Evolutionary conservation across 2,329 filamentous ascomycete species (phyloP), one percentile per base, ranked within the genome.

Genomic region (Chrysoporthe cubensis): DNA sequence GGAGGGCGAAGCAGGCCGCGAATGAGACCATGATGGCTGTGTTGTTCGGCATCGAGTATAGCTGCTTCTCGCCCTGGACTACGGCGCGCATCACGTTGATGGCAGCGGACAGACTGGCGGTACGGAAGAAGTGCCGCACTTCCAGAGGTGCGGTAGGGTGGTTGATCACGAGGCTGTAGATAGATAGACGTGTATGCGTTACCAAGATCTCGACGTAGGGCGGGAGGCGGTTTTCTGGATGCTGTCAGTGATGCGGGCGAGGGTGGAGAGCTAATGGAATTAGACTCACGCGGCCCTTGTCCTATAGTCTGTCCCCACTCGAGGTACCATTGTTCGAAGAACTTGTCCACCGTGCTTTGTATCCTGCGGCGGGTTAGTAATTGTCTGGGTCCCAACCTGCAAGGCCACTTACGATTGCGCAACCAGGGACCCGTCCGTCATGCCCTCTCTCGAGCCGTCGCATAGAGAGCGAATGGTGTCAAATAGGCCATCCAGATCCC

Each of bases 11-110:
- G 72, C 88, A 91, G 4, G 89, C 89, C 0, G 90, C 90, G 71
- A 92, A 92, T 1, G 90, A 91, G 14, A 93, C 91, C 91, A 93
- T 93, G 71, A 92, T 91, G 66, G 90, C 87, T 0, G 90, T 92
- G 72, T 93, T 93, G 76, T 93, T 93, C 0, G 90, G 90, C 90
- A 93, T 93, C 0, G 90, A 92, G 66, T 88, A 88, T 0, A 93
- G 82, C 69, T 90, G 85, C 0, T 83, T 80, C 74, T 93, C 90
- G 44, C 90, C 90, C 76, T 92, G 90, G 6, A 92, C 91, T 0
- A 90, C 90, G 1, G 88, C 89, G 32, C 90, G 87, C 82, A 93
- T 86, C 4, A 93, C 91, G 67, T 91, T 92, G n/a, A 93, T 78
- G 0, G 91, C 89, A 0, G 90, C 90, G 0, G 90, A 91, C 0